Evolutionary conservation across 441 rosid species (phyloP).

Genomic region (Flueggea neowawraea): DNA sequence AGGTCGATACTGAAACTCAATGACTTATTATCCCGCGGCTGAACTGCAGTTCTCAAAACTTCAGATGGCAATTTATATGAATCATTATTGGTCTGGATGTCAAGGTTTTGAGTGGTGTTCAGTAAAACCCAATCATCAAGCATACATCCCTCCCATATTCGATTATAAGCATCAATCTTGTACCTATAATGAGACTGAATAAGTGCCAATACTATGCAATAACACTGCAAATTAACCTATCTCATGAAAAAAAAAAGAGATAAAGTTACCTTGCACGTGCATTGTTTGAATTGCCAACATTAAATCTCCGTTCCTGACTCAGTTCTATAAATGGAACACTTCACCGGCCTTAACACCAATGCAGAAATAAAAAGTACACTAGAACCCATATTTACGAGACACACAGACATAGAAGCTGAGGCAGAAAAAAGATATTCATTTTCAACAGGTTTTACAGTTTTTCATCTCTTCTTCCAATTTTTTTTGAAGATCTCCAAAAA

Average conservation of each 20-base stretch:
- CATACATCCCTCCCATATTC: not conserved
- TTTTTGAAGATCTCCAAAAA: too few species aligned
- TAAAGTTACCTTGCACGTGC: not conserved
- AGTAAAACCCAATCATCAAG: not conserved
- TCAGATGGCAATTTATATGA: not conserved
- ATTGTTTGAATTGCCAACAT: too few species aligned
- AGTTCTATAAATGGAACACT: constrained; percentile 3
- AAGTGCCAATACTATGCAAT: too few species aligned
- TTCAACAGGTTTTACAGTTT: too few species aligned
- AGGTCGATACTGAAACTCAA: not conserved
- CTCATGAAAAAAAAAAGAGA: too few species aligned
- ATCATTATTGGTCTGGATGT: not conserved
- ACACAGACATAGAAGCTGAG: constrained; percentile 6
- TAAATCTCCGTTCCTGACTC: constrained; percentile 8
- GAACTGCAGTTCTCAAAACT: constrained; percentile 3
- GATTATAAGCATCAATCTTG: constrained; percentile 5
- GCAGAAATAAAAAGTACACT: constrained; percentile 22
- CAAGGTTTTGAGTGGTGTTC: not conserved
- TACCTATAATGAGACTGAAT: not conserved
- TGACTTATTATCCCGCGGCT: not conserved
- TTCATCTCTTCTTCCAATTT: too few species aligned
- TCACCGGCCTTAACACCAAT: constrained; percentile 14
- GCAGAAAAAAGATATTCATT: too few species aligned
- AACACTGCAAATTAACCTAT: too few species aligned
- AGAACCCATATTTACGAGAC: constrained; percentile 15